phyloP scores from a whole-genome alignment of 176 grass and related monocot genomes.

The Guadua angustifolia region DNA sequence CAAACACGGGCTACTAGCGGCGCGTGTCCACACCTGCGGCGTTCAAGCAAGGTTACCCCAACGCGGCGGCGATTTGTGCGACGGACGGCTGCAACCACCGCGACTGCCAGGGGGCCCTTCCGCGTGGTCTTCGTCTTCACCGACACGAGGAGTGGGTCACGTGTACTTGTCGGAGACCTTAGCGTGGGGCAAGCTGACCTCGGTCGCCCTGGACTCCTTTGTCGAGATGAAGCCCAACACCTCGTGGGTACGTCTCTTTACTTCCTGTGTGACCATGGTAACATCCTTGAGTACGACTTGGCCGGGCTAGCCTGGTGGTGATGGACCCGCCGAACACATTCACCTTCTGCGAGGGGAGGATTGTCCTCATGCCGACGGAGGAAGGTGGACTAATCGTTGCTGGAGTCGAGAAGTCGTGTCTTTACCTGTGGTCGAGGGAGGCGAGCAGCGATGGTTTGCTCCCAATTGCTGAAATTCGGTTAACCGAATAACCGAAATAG shows the following conservation, averaged over 20 bases:
- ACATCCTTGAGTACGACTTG: conserved; percentile 16
- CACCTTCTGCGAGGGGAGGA: not conserved
- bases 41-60: no score
- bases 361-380: not conserved
- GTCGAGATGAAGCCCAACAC: not conserved
- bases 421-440: conserved; percentile 3
- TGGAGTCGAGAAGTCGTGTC: not conserved
- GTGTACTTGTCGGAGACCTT: conserved; percentile 18
- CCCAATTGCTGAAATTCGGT: no score
- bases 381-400: not conserved
- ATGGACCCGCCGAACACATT: not conserved
- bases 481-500: no score
- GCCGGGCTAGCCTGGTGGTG: not conserved
- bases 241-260: not conserved
- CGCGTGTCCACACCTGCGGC: no score
- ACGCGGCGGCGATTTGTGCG: no score
- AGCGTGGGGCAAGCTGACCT: not conserved
- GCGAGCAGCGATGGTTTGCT: no score
- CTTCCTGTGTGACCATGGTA: not conserved
- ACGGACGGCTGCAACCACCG: no score
- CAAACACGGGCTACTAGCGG: no score
- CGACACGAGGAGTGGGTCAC: no score
- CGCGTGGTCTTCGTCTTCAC: no score
- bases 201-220: not conserved
- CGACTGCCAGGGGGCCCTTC: no score